These are phyloP conservation scores for Xylaria sp. DNA, from an alignment of 2,329 filamentous ascomycete species.

Conservation along the genomic window DNA sequence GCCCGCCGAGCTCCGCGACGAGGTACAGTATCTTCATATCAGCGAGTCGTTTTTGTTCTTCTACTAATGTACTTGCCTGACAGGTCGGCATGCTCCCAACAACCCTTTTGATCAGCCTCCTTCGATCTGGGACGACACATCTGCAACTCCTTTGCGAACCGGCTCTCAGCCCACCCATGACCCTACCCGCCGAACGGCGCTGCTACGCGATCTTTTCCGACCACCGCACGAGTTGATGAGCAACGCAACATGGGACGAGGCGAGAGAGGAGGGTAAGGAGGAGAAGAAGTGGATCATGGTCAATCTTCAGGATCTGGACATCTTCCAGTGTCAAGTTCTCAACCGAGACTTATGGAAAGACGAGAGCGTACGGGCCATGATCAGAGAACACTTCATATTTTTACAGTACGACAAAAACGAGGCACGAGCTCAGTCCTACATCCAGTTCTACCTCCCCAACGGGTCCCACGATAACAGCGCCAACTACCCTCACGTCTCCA, in stretches of 20 bases:
- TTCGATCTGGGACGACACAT: conserved; percentile 36
- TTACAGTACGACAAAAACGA: conserved; percentile 90
- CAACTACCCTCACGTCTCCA: conserved; percentile 92
- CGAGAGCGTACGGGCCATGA: conserved; percentile 65
- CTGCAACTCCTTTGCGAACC: conserved; percentile 37
- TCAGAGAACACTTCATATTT: conserved; percentile 92
- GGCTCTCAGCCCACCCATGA: conserved; percentile 23
- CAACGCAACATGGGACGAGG: conserved; percentile 73
- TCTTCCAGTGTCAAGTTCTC: conserved; percentile 90
- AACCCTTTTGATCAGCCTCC: conserved; percentile 31
- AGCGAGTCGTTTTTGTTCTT: not conserved
- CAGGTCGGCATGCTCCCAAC: conserved; percentile 21
- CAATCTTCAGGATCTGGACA: conserved; percentile 87
- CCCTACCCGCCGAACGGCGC: conserved; percentile 64
- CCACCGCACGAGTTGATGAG: conserved; percentile 89
- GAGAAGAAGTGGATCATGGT: conserved; percentile 91
- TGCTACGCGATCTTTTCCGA: conserved; percentile 87
- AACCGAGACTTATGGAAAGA: conserved; percentile 98
- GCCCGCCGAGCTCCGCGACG: conserved; percentile 46
- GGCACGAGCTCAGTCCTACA: conserved; percentile 68
- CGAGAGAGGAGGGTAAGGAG: conserved; percentile 78
- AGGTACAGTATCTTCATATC: conserved; percentile 14
- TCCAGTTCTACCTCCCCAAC: conserved; percentile 80
- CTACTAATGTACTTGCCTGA: conserved; percentile 3
- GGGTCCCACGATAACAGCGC: conserved; percentile 71